Evolutionary conservation across 345 rosid species (phyloP), one percentile per base, ranked within the genome.

Genomic region (Salix viminalis): DNA sequence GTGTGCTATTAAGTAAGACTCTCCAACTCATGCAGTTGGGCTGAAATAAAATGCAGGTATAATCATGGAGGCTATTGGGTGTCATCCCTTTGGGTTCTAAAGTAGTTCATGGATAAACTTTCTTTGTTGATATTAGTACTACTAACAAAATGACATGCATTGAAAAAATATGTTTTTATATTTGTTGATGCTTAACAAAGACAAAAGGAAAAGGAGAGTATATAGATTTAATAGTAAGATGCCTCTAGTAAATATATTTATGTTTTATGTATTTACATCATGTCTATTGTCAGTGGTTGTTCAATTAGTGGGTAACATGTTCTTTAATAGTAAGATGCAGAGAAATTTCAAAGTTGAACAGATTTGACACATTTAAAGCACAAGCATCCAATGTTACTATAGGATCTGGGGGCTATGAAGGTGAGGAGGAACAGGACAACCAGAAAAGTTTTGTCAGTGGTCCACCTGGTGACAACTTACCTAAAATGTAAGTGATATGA

Each of bases 381-480:
- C 88, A 83, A 50, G 93, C 94, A 76, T 90, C 97, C 61, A 84
- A 88, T 80, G 82, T 85, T 74, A 89, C 86, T 73, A 67, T 88
- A 81, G 99, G 97, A 64, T 88, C 97, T 26, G 96, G 89, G 65
- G 88, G 89, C 76, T 87, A 81, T 76, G 86, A 85, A 73, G 90
- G 75, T 46, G 75, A 79, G 74, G 90, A 90, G 67, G 93, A 91
- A 48, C 86, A 86, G 56, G 86, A 82, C 65, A 73, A 85, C 62
- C 85, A 84, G 65, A 86, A 85, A 75, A 84, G 67, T 44, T 76
- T 77, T 74, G 83, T 80, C 16, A 70, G 75, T 60, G 84, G 81
- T 86, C 84, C 86, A 5, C 69, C 87, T 16, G 69, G 81, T 68
- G 79, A 85, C 69, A 80, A 64, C 73, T 85, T 90, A 26, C 84